phyloP scores from a whole-genome alignment of 805 yeast species.

The Cyberlindnera meyerae region DNA sequence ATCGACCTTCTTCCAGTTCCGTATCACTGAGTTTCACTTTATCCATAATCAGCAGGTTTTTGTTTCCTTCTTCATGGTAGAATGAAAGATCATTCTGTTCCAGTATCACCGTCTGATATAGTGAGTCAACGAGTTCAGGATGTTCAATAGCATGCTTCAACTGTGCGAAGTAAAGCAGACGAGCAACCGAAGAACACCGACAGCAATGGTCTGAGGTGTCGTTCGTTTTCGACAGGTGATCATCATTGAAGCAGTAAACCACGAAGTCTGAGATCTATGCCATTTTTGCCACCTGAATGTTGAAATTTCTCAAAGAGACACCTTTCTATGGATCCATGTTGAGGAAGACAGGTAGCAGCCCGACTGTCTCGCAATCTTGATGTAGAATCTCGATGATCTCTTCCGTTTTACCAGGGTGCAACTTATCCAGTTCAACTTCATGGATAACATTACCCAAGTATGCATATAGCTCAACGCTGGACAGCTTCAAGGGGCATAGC shows the following conservation, averaged over 20 bases:
- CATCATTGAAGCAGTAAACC: constrained; percentile 59
- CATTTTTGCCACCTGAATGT: constrained; percentile 77
- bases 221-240: no score
- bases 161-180: constrained; percentile 42
- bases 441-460: constrained; percentile 19
- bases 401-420: constrained; percentile 4
- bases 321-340: constrained; percentile 67
- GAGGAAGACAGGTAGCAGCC: constrained; percentile 47
- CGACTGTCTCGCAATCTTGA: constrained; percentile 27
- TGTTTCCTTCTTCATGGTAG: constrained; percentile 7
- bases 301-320: constrained; percentile 76
- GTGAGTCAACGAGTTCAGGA: constrained; percentile 23
- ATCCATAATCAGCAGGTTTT: constrained; percentile 24
- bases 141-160: constrained; percentile 25
- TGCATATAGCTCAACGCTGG: constrained; percentile 31
- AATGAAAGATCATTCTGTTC: constrained; percentile 13
- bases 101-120: constrained; percentile 22
- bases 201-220: constrained; percentile 26
- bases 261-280: constrained; percentile 71
- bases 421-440: constrained; percentile 19
- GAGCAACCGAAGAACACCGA: constrained; percentile 34
- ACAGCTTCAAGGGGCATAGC: constrained; percentile 42
- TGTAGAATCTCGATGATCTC: constrained; percentile 15
- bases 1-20: constrained; percentile 16
- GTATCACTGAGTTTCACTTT: constrained; percentile 16